phyloP scores from a whole-genome alignment of 768 basidiomycete species.

The Leccinum longicurvipes region DNA sequence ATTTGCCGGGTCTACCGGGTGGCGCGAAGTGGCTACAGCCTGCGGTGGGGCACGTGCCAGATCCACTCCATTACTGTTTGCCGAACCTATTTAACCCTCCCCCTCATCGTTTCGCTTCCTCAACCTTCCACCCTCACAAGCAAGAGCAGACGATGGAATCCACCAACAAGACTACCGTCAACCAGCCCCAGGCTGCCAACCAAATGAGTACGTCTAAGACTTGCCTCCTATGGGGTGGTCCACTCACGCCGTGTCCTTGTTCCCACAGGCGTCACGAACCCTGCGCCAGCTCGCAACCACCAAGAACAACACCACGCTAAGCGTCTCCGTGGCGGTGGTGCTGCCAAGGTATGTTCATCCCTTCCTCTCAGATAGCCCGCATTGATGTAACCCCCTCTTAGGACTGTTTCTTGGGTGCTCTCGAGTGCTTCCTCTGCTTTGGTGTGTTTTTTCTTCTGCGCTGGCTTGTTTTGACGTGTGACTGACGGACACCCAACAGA shows the following conservation, averaged over 20 bases:
- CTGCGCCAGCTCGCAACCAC: slow-evolving; percentile 40
- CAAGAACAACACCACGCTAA: slow-evolving; percentile 43
- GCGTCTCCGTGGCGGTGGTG: slow-evolving; percentile 70
- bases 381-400: slow-evolving; percentile 20
- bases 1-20: neutral
- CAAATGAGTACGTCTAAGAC: slow-evolving; percentile 56
- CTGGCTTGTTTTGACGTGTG: neutral
- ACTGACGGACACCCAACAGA: slow-evolving; percentile 36
- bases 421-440: slow-evolving; percentile 72
- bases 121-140: slow-evolving; percentile 21
- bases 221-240: neutral
- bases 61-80: neutral
- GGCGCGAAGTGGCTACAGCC: slow-evolving; percentile 4
- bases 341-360: slow-evolving; percentile 47
- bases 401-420: slow-evolving; percentile 63
- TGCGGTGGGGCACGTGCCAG: slow-evolving; percentile 13
- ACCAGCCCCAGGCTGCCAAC: slow-evolving; percentile 58
- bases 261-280: slow-evolving; percentile 44
- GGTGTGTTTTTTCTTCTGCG: slow-evolving; percentile 40
- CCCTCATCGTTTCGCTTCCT: neutral
- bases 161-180: slow-evolving; percentile 34
- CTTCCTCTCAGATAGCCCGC: neutral
- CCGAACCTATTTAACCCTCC: slow-evolving; percentile 17
- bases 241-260: neutral
- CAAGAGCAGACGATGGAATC: slow-evolving; percentile 29